Evolutionary conservation across 495 filamentous ascomycete species (phyloP).

Genomic region (Podospora pseudocomata): DNA sequence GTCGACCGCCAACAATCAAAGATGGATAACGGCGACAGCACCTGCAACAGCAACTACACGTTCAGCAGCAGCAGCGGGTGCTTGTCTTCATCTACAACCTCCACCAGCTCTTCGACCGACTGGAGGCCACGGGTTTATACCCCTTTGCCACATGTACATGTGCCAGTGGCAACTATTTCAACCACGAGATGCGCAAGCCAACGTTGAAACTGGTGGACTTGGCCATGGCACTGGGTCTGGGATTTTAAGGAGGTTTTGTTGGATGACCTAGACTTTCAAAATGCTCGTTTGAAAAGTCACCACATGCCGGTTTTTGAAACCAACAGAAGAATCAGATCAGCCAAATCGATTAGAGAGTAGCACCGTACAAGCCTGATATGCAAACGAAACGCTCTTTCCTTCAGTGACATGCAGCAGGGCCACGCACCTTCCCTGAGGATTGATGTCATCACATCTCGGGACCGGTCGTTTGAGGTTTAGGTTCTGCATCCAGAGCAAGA

Average conservation of each 20-base stretch:
- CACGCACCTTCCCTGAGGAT: neutral
- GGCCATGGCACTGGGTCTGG: too few relatives aligned
- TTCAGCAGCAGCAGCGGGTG: neutral
- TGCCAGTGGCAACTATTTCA: neutral
- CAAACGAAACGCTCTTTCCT: neutral
- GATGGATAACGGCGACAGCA: slow-evolving; percentile 15
- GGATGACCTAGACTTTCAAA: too few relatives aligned
- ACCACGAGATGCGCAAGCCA: neutral
- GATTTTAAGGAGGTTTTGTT: too few relatives aligned
- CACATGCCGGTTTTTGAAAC: neutral
- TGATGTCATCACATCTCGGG: neutral
- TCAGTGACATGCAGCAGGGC: neutral
- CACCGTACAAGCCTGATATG: neutral
- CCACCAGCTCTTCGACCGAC: neutral
- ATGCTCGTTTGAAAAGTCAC: neutral
- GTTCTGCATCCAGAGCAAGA: neutral
- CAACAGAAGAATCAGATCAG: neutral
- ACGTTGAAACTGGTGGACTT: neutral
- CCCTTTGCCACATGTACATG: neutral
- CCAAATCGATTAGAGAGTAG: neutral
- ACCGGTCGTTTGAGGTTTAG: neutral
- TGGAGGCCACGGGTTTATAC: slow-evolving; percentile 15
- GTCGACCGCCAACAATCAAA: too few relatives aligned
- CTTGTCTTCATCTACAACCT: neutral
- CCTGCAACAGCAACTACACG: slow-evolving; percentile 11